Conservation (phyloP, 176 grass and related monocot genomes). For the Avena insularis region DNA sequence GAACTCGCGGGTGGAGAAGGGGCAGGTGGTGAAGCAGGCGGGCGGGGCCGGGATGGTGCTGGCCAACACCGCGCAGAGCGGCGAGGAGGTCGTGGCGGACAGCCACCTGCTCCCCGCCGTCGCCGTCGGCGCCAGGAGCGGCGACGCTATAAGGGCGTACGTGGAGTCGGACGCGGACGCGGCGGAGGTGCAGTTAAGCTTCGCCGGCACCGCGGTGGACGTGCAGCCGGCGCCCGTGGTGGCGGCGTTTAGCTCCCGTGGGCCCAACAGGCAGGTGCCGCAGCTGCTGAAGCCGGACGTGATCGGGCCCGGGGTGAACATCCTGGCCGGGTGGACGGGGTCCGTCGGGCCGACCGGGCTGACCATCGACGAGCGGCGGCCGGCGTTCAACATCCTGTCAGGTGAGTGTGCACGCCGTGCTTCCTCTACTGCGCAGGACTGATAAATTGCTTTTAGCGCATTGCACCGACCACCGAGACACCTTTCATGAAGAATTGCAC, state of each 20-base stretch:
- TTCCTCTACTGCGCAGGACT: background rate
- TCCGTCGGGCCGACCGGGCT: slow-evolving; percentile 73
- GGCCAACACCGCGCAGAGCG: slow-evolving; percentile 69
- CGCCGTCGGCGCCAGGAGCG: slow-evolving; percentile 69
- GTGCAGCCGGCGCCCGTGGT: slow-evolving; percentile 87
- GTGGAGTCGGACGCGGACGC: slow-evolving; percentile 54
- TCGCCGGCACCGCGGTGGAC: slow-evolving; percentile 69
- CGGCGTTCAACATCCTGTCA: slow-evolving; percentile 79
- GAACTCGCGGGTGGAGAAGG: slow-evolving; percentile 79
- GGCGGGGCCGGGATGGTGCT: slow-evolving; percentile 89
- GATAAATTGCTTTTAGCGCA: background rate
- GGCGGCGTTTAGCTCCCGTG: slow-evolving; percentile 90
- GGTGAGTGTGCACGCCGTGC: slow-evolving; percentile 55
- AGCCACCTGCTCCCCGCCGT: slow-evolving; percentile 81
- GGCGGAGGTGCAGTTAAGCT: slow-evolving; percentile 54
- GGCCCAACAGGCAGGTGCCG: slow-evolving; percentile 69
- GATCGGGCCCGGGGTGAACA: slow-evolving; percentile 89
- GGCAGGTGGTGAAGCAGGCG: slow-evolving; percentile 75
- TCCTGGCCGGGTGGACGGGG: slow-evolving; percentile 79
- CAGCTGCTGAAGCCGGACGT: slow-evolving; percentile 93
- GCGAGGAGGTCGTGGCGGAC: slow-evolving; percentile 84
- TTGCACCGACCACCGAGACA: slow-evolving; percentile 29
- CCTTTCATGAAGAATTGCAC: background rate
- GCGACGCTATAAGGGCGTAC: slow-evolving; percentile 64
- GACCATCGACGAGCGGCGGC: slow-evolving; percentile 60